Conservation (phyloP, 208 protist genomes). For the Trypanosoma rangeli region DNA sequence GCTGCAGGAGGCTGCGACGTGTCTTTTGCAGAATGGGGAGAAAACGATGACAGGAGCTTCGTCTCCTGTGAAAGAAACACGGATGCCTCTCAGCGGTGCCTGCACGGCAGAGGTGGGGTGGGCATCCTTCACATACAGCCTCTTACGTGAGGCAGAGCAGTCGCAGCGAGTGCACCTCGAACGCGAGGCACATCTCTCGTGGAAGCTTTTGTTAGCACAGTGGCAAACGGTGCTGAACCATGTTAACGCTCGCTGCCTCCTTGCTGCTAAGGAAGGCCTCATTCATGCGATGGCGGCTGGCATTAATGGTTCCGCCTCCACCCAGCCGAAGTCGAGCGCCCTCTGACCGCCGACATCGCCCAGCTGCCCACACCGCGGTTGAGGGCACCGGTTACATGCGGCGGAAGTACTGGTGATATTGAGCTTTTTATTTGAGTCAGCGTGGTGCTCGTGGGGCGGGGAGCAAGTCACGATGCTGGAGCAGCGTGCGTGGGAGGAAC, state of each 20-base stretch:
- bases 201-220: conserved; percentile 3
- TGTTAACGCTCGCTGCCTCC: neutral
- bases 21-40: neutral
- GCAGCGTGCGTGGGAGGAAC: conserved; percentile 14
- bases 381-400: neutral
- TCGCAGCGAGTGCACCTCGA: conserved; percentile 9
- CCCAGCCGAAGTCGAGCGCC: neutral
- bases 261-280: conserved; percentile 10
- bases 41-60: neutral
- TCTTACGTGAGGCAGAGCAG: conserved; percentile 14
- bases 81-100: neutral
- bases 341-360: neutral
- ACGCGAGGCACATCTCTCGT: conserved; percentile 13
- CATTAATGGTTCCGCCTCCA: neutral
- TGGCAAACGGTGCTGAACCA: conserved; percentile 13
- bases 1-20: neutral
- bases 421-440: conserved; percentile 20
- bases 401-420: conserved; percentile 1
- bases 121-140: neutral
- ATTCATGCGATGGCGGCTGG: neutral
- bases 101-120: neutral
- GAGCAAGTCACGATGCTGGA: conserved; percentile 23
- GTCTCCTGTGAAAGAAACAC: neutral
- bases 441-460: conserved; percentile 22
- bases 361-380: neutral